phyloP scores from a whole-genome alignment of 208 protist genomes.

The Wallacemonas sp. region DNA sequence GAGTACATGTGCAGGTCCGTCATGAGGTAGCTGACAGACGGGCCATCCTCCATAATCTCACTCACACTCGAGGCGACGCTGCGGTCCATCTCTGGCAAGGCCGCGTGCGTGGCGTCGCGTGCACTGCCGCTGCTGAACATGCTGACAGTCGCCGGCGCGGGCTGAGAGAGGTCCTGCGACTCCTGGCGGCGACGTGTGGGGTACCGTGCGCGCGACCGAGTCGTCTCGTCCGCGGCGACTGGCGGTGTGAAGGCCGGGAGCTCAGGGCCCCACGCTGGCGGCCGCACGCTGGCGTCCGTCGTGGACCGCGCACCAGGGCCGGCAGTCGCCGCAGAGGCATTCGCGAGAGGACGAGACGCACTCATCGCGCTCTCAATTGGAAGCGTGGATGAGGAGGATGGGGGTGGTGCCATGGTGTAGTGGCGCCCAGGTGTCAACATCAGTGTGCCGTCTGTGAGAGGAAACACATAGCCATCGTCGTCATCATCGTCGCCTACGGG shows the following conservation, averaged over 20 bases:
- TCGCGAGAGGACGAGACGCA: constrained; percentile 1
- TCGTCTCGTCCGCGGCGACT: background rate
- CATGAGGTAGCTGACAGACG: constrained; percentile 13
- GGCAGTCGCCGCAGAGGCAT: background rate
- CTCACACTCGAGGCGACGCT: constrained; percentile 8
- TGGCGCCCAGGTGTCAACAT: background rate
- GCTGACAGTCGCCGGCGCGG: background rate
- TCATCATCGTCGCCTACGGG: background rate
- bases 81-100: background rate
- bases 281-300: background rate
- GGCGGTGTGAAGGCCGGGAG: background rate
- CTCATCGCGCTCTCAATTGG: no score
- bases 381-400: no score
- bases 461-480: constrained; percentile 24
- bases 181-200: background rate
- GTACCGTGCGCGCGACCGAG: no score
- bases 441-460: constrained; percentile 21
- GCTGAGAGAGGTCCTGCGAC: constrained; percentile 6
- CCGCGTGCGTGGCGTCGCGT: no score
- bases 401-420: constrained; percentile 16
- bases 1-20: constrained; percentile 12
- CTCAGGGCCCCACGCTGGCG: background rate
- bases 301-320: no score
- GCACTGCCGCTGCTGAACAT: no score
- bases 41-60: constrained; percentile 16